Conservation (phyloP, 1,284 basidiomycete genomes). For the Puccinia brachypodii region DNA sequence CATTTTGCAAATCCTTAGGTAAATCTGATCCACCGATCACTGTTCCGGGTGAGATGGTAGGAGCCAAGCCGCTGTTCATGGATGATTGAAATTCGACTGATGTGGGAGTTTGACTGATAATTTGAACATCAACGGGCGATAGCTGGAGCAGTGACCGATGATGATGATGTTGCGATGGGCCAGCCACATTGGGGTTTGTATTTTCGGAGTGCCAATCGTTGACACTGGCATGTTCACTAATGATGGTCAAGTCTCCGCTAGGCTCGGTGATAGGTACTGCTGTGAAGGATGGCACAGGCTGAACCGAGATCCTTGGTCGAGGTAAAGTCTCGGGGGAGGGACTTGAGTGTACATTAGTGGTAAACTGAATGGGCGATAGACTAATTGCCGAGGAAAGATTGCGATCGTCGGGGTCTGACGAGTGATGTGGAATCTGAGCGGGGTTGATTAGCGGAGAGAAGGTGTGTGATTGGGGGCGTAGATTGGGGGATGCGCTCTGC, state of each 20-base stretch:
- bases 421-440: no score
- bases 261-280: neutral
- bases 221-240: slow-evolving; percentile 34
- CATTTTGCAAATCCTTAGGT: neutral
- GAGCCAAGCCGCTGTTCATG: neutral
- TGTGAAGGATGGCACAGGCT: slow-evolving; percentile 20
- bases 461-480: neutral
- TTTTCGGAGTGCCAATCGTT: slow-evolving; percentile 42
- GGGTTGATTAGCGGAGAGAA: neutral
- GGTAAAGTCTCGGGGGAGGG: neutral
- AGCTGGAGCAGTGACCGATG: neutral
- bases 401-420: neutral
- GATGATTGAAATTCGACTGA: neutral
- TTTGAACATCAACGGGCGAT: neutral
- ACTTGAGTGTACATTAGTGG: neutral
- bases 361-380: neutral
- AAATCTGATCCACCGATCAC: neutral
- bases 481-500: neutral
- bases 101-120: neutral
- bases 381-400: neutral
- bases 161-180: neutral
- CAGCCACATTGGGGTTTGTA: neutral
- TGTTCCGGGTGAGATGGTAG: neutral
- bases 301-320: slow-evolving; percentile 4
- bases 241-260: neutral